Percentiles rank a stretch among this genome's conserved stretches.
phyloP scores from a whole-genome alignment of 345 rosid species.

The Gossypium mustelinum region DNA sequence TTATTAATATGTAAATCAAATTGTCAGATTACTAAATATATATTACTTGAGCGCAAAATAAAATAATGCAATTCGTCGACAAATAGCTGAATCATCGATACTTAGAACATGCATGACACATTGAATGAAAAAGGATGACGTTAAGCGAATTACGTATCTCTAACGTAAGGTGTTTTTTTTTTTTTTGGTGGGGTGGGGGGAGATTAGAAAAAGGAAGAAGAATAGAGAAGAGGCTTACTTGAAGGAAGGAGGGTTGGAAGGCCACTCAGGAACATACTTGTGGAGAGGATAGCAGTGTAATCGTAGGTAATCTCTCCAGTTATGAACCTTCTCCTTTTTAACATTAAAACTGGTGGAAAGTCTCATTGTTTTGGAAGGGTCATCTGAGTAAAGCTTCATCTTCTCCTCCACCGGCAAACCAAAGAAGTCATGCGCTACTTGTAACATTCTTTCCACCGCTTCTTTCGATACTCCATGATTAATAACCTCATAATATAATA shows the following conservation, averaged over 20 bases:
- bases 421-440: constrained; percentile 57
- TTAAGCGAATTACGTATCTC: not conserved
- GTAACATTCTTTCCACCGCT: constrained; percentile 37
- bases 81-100: not conserved
- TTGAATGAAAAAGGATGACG: not conserved
- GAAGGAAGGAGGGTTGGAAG: constrained; percentile 69
- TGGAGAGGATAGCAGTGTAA: constrained; percentile 73
- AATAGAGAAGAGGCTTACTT: constrained; percentile 35
- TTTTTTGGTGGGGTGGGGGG: not conserved
- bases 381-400: constrained; percentile 82
- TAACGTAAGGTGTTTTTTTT: no score
- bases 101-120: not conserved
- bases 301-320: constrained; percentile 87
- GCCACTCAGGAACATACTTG: constrained; percentile 74
- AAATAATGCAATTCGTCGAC: not conserved
- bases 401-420: constrained; percentile 68
- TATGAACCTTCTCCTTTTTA: constrained; percentile 67
- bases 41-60: no score
- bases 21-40: no score
- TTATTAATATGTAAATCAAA: not conserved
- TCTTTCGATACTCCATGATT: constrained; percentile 57
- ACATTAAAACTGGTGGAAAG: constrained; percentile 82
- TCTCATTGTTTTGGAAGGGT: constrained; percentile 69
- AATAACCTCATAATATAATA: constrained; percentile 37
- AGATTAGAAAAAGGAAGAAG: not conserved